Base-by-base conservation (phyloP, 805 yeast species). In the Saturnispora besseyi region DNA sequence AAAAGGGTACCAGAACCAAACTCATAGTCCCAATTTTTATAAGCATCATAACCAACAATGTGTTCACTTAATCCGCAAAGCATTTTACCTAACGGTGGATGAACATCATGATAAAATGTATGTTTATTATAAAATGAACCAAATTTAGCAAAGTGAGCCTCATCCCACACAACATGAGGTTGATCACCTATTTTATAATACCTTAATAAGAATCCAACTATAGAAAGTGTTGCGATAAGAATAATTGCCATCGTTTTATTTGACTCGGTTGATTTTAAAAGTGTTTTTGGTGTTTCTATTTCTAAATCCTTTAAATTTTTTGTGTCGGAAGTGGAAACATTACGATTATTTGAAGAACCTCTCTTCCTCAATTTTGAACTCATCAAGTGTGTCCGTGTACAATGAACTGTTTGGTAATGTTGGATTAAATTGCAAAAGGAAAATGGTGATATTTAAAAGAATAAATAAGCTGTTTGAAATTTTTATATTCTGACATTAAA, bases 101-200 rank as follows among this genome's bases (percentile, higher is more conserved):
- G 95, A 30, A 86, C 95, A 68, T 86, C 95, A 58, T 81, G 87
- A 60, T 86, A 86, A 62, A 85, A 84, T 59, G 85, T 89, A 60
- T 82, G 88, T 63, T 82, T 77, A 55, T 84, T 68, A 64, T 86
- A 86, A 59, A 84, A 81, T 3, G 91, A 82, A 42, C 95, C 95
- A 63, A 86, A 86, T 63, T 84, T 84, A 41, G 93, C 95, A 66
- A 91, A 91, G 71, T 90, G 96, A 38, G 96, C 97, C 65, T 89
- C 97, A 69, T 89, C 97, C 97, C 97, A 90, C 24, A 93, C 93
- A 30, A 93, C 97, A 50, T 76, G 73, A 50, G 77, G 73, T 53
- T 87, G 85, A 50, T 76, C 72, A 49, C 86, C 84, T 57, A 91
- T 84, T 54, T 76, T 72, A 69, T 86, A 82, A 10, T 40, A 21